phyloP scores from a whole-genome alignment of 345 rosid species.

The Sisymbrium altissimum region DNA sequence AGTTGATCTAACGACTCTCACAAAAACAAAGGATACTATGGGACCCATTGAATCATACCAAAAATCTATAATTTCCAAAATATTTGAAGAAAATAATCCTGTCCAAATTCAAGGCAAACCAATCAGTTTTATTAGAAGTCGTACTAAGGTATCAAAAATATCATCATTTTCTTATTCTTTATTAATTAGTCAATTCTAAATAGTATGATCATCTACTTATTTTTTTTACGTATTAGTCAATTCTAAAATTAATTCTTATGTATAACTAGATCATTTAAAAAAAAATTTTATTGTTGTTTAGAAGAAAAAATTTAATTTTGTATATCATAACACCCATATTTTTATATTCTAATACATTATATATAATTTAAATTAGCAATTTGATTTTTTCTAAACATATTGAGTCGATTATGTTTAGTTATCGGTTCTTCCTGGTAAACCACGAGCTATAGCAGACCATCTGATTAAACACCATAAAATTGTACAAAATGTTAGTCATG shows the following conservation, averaged over 20 bases:
- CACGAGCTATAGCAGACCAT: conserved; percentile 41
- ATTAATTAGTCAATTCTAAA: not conserved
- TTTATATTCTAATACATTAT: too few species aligned
- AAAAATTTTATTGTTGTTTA: too few species aligned
- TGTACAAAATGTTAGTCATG: conserved; percentile 1
- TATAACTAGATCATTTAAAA: too few species aligned
- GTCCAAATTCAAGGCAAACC: conserved; percentile 26
- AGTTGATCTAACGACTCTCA: conserved; percentile 41
- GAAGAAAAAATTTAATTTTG: too few species aligned
- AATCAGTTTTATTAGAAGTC: conserved; percentile 39
- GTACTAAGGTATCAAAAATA: conserved; percentile 44
- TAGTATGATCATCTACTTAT: too few species aligned
- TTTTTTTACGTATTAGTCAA: too few species aligned
- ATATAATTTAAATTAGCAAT: too few species aligned
- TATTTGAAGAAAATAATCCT: conserved; percentile 17
- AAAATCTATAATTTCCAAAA: not conserved
- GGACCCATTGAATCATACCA: not conserved
- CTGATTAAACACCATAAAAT: conserved; percentile 24
- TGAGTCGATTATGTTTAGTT: too few species aligned
- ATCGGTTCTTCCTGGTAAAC: conserved; percentile 37
- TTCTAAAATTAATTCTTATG: too few species aligned
- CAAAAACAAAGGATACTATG: not conserved
- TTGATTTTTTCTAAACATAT: too few species aligned
- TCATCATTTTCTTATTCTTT: not conserved
- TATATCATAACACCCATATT: too few species aligned